Conservation (phyloP, 495 filamentous ascomycete species). For the Viridothelium virens region DNA sequence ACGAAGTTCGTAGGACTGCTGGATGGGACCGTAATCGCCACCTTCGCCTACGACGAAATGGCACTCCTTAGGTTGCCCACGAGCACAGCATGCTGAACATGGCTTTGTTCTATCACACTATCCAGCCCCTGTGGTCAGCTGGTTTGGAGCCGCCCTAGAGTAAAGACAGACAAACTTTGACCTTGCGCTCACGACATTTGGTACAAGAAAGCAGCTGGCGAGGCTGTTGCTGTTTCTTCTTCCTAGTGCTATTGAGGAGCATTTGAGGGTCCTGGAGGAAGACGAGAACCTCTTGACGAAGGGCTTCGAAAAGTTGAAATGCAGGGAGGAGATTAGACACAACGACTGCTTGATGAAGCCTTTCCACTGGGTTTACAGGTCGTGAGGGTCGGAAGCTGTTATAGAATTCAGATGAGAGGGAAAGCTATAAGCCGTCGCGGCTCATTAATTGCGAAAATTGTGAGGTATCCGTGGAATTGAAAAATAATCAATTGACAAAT, state of each 20-base stretch:
- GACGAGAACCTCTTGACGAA: neutral
- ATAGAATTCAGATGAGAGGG: no score
- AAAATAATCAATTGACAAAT: neutral
- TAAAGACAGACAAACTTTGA: slow-evolving; percentile 31
- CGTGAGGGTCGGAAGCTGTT: no score
- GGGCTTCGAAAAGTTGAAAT: neutral
- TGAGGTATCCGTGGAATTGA: no score
- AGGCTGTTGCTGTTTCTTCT: slow-evolving; percentile 23
- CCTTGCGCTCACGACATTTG: slow-evolving; percentile 37
- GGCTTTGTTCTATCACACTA: slow-evolving; percentile 45
- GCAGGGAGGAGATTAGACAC: no score
- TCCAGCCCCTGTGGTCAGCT: no score
- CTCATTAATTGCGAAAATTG: no score
- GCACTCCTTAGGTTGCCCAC: slow-evolving; percentile 40
- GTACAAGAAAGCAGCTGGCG: slow-evolving; percentile 38
- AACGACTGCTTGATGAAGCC: no score
- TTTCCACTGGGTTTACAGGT: no score
- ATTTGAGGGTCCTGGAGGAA: neutral
- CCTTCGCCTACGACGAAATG: slow-evolving; percentile 41
- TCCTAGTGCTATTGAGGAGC: neutral
- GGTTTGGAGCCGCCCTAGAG: neutral
- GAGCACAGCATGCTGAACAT: slow-evolving; percentile 42
- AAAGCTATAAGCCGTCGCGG: no score
- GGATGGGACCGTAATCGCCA: slow-evolving; percentile 37
- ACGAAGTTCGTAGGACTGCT: slow-evolving; percentile 37